Conservation (phyloP, 2,329 filamentous ascomycete genomes). For the Fusarium sp. region DNA sequence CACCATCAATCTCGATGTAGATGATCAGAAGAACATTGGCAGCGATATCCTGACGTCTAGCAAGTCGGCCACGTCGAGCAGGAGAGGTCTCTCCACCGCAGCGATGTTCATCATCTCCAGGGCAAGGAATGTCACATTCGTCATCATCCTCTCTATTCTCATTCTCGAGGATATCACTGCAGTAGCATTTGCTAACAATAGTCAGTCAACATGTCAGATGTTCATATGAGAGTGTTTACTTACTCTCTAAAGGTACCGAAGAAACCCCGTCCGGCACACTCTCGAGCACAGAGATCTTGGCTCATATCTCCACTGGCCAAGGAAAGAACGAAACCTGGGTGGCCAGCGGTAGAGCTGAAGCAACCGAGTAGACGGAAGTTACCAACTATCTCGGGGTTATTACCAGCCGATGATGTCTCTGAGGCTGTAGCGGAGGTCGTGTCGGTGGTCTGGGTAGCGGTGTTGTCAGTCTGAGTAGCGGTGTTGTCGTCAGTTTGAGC, state of each 20-base stretch:
- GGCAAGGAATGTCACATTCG: conserved; percentile 32
- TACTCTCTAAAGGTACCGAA: too few relatives aligned
- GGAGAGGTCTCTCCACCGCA: conserved; percentile 32
- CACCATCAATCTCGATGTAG: background rate
- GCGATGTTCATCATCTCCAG: conserved; percentile 23
- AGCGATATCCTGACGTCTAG: conserved; percentile 28
- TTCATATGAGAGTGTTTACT: too few relatives aligned
- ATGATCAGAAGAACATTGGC: conserved; percentile 30
- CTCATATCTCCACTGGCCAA: too few relatives aligned
- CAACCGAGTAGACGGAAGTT: background rate
- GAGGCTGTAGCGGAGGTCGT: background rate
- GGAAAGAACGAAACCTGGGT: too few relatives aligned
- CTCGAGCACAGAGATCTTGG: too few relatives aligned
- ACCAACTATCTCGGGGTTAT: accelerated
- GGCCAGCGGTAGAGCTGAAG: too few relatives aligned
- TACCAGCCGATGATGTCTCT: background rate
- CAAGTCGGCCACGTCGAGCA: conserved; percentile 14
- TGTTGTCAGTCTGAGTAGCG: background rate
- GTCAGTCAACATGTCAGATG: too few relatives aligned
- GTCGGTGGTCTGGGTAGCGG: background rate
- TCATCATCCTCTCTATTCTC: background rate
- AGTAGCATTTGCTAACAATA: too few relatives aligned
- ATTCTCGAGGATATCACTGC: too few relatives aligned
- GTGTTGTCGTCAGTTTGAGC: too few relatives aligned
- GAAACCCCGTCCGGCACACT: too few relatives aligned